Percentiles rank a stretch among this genome's conserved stretches.
Evolutionary conservation across 768 basidiomycete genomes (phyloP).

Genomic region (Amanita rubescens): DNA sequence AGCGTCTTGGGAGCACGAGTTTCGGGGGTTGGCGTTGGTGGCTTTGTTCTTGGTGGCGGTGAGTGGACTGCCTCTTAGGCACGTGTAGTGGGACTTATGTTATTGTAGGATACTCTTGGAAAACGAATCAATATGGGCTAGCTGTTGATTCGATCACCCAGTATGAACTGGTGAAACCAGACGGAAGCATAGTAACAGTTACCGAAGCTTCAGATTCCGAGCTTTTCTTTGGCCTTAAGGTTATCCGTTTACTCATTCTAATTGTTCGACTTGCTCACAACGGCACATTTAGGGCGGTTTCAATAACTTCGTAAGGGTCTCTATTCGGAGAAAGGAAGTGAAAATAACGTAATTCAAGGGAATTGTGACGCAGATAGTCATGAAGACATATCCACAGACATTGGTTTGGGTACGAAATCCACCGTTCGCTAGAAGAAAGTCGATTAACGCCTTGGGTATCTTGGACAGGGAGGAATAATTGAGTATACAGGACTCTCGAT

Average conservation of each 20-base stretch:
- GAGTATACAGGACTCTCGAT: constrained; percentile 18
- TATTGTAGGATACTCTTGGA: constrained; percentile 50
- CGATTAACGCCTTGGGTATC: constrained; percentile 12
- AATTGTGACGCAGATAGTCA: constrained; percentile 50
- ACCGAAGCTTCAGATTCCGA: constrained; percentile 26
- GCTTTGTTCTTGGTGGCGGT: constrained; percentile 42
- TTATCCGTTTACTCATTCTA: constrained; percentile 1
- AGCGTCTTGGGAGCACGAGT: constrained; percentile 44
- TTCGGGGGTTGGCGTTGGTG: constrained; percentile 39
- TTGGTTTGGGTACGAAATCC: constrained; percentile 47
- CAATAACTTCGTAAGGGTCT: constrained; percentile 44
- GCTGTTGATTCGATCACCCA: constrained; percentile 45
- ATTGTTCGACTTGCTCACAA: background rate
- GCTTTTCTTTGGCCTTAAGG: constrained; percentile 38
- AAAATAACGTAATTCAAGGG: constrained; percentile 26
- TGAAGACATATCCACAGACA: constrained; percentile 47
- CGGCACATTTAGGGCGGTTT: constrained; percentile 40
- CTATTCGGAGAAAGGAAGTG: background rate
- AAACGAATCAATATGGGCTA: constrained; percentile 54
- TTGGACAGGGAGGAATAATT: constrained; percentile 42
- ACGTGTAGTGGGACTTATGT: no score
- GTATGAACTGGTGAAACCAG: constrained; percentile 51
- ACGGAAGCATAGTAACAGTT: constrained; percentile 35
- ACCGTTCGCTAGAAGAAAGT: background rate
- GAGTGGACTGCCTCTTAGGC: constrained; percentile 10